These are phyloP conservation scores for Syncephalis fuscata DNA, from an alignment of 371 early-diverging fungal genomes.

Conservation along the genomic window DNA sequence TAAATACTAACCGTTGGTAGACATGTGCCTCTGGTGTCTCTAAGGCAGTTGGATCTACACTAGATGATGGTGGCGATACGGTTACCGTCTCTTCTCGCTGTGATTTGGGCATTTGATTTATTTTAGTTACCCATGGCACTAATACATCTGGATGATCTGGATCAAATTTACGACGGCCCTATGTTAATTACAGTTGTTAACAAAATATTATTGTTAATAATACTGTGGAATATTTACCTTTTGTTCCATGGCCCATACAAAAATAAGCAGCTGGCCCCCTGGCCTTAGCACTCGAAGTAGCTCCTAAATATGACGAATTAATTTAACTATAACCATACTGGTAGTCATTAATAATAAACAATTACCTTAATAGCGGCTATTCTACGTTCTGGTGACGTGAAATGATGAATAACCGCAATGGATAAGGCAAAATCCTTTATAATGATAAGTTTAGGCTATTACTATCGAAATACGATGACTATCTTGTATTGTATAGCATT, in stretches of 20 bases:
- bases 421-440: constrained; percentile 79
- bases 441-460: not conserved
- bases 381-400: constrained; percentile 65
- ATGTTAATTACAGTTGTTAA: not conserved
- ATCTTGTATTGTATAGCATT: not conserved
- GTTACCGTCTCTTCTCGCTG: constrained; percentile 15
- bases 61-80: no score
- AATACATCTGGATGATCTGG: constrained; percentile 73
- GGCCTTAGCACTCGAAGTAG: constrained; percentile 49
- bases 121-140: constrained; percentile 70
- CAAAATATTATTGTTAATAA: not conserved
- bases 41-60: no score
- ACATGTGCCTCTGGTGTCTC: constrained; percentile 10
- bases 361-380: constrained; percentile 37
- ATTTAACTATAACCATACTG: no score
- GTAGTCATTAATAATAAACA: no score
- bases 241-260: constrained; percentile 96
- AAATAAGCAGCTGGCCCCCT: constrained; percentile 63
- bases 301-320: no score
- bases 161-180: constrained; percentile 41
- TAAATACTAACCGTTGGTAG: constrained; percentile 1
- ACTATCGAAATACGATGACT: not conserved
- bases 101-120: no score
- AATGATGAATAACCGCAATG: constrained; percentile 94
- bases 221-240: not conserved